Conservation (phyloP, 2,329 filamentous ascomycete species). For the Xylaria sp. region DNA sequence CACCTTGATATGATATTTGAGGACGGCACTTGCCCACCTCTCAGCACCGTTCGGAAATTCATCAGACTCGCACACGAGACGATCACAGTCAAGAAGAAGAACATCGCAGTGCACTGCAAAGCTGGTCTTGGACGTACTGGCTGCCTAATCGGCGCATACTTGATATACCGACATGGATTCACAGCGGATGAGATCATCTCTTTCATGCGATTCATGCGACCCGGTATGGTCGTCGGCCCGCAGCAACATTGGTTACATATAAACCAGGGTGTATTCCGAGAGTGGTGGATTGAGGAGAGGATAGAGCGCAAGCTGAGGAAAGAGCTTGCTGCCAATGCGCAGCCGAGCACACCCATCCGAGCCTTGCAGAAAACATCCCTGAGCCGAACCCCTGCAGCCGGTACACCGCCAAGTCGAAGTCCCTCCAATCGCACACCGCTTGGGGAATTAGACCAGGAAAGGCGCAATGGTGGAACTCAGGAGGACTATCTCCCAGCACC, state of each 20-base stretch:
- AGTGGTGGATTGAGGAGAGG: slow-evolving; percentile 96
- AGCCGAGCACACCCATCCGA: slow-evolving; percentile 65
- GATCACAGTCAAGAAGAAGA: slow-evolving; percentile 88
- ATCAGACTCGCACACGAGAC: slow-evolving; percentile 93
- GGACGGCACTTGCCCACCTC: slow-evolving; percentile 91
- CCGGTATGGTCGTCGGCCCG: slow-evolving; percentile 97
- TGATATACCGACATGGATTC: slow-evolving; percentile 97
- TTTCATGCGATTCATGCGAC: slow-evolving; percentile 99
- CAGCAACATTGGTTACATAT: slow-evolving; percentile 99
- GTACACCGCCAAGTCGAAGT: slow-evolving; percentile 83
- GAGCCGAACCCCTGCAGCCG: slow-evolving; percentile 69
- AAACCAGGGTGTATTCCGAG: slow-evolving; percentile 95
- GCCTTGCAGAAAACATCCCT: slow-evolving; percentile 65
- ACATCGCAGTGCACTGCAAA: slow-evolving; percentile 98
- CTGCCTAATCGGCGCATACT: slow-evolving; percentile 94
- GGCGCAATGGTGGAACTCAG: slow-evolving; percentile 68
- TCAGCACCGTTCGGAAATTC: slow-evolving; percentile 90
- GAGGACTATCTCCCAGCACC: slow-evolving; percentile 94
- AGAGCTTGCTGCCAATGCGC: slow-evolving; percentile 58
- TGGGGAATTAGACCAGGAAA: slow-evolving; percentile 90
- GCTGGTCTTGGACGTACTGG: slow-evolving; percentile 94
- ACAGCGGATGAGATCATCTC: slow-evolving; percentile 97
- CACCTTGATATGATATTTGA: slow-evolving; percentile 99
- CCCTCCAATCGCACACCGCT: slow-evolving; percentile 80
- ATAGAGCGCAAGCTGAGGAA: slow-evolving; percentile 70